Percentiles rank a stretch among this genome's conserved stretches.
Conservation (phyloP, 192 early-diverging fungal genomes). For the Coemansia sp. region DNA sequence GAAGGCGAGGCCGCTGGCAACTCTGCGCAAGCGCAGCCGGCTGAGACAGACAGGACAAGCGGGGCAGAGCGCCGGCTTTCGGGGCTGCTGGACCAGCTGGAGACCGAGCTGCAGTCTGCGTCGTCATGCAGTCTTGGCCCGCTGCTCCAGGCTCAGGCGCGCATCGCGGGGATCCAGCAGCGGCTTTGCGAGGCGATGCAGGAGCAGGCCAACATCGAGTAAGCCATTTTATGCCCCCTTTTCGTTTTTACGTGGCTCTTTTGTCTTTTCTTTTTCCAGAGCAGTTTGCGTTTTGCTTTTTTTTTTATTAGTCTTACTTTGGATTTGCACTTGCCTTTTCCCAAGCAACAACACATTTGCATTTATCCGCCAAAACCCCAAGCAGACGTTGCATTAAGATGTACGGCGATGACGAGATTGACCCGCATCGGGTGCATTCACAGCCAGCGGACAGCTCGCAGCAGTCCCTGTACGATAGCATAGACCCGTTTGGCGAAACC, state of each 20-base stretch:
- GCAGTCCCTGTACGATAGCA: slow-evolving; percentile 19
- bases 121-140: not conserved
- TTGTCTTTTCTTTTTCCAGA: slow-evolving; percentile 4
- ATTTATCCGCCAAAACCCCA: no score
- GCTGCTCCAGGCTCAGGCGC: slow-evolving; percentile 13
- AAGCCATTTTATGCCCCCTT: not conserved
- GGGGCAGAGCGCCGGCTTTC: slow-evolving; percentile 6
- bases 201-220: not conserved
- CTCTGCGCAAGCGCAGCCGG: slow-evolving; percentile 3
- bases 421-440: slow-evolving; percentile 34
- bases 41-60: not conserved
- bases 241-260: not conserved
- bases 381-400: slow-evolving; percentile 14
- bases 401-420: slow-evolving; percentile 33
- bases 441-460: slow-evolving; percentile 1
- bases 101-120: slow-evolving; percentile 8
- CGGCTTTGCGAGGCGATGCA: slow-evolving; percentile 19
- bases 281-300: not conserved
- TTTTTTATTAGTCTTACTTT: not conserved
- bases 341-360: no score
- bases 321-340: not conserved
- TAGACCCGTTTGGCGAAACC: slow-evolving; percentile 32
- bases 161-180: slow-evolving; percentile 21
- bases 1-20: no score
- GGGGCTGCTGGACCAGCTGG: slow-evolving; percentile 15